A percentile compares a stretch with the other conserved stretches of the same genome.
Conservation (phyloP, 2,329 filamentous ascomycete species). For the Paecilomyces formosus region DNA sequence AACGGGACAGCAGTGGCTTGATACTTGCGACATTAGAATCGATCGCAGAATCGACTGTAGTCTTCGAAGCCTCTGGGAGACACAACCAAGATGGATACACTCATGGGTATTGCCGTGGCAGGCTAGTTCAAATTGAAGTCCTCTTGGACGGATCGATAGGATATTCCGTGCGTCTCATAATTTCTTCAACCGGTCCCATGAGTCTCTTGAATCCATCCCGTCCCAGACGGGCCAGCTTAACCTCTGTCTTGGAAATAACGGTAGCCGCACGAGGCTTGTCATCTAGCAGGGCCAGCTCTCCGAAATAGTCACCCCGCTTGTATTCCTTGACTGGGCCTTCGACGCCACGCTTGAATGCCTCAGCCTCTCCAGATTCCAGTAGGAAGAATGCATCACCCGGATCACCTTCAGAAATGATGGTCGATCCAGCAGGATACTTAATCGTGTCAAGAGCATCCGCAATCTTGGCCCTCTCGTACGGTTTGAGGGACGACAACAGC, state of each 20-base stretch:
- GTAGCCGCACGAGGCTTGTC: constrained; percentile 89
- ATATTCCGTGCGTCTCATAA: constrained; percentile 67
- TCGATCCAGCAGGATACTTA: constrained; percentile 71
- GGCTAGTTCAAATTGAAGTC: neutral
- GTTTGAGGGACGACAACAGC: constrained; percentile 71
- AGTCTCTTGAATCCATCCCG: constrained; percentile 93
- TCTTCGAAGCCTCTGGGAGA: neutral
- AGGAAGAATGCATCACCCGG: constrained; percentile 88
- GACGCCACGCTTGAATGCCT: constrained; percentile 72
- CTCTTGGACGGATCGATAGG: constrained; percentile 17
- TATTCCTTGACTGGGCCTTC: constrained; percentile 70
- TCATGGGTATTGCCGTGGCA: neutral
- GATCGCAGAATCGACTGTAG: neutral
- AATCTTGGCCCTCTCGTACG: constrained; percentile 95
- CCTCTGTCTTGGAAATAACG: constrained; percentile 72
- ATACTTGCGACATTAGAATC: neutral
- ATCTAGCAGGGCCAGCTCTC: constrained; percentile 86
- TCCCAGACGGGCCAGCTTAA: constrained; percentile 86
- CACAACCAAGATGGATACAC: neutral
- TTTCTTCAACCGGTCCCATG: constrained; percentile 84
- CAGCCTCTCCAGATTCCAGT: constrained; percentile 77
- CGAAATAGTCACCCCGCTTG: constrained; percentile 91
- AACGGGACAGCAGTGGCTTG: neutral
- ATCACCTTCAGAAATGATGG: constrained; percentile 87
- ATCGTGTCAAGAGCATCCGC: constrained; percentile 89